Conservation (phyloP, 1,139 yeast genomes). For the Saccharomyces hybrid region DNA sequence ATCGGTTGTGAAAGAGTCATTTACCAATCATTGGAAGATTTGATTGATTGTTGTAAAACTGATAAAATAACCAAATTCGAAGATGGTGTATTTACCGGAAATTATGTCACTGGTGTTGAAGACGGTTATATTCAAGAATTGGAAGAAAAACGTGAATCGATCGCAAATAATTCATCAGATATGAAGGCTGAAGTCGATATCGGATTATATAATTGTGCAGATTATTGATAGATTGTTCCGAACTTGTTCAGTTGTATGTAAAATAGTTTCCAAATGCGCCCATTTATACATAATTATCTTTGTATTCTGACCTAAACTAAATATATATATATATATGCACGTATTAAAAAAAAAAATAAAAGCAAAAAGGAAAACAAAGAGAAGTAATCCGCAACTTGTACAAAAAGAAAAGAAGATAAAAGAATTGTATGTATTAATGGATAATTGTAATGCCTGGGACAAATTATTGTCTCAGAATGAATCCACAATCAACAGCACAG, state of each 20-base stretch:
- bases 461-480: background rate
- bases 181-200: constrained; percentile 88
- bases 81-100: constrained; percentile 96
- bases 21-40: constrained; percentile 78
- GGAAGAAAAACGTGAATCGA: constrained; percentile 58
- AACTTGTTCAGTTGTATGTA: background rate
- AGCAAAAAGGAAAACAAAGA: background rate
- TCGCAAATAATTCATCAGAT: constrained; percentile 34
- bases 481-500: background rate
- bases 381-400: background rate
- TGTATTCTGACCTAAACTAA: background rate
- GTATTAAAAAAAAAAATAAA: background rate
- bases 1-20: constrained; percentile 90
- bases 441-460: constrained; percentile 5
- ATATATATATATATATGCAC: background rate
- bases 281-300: background rate
- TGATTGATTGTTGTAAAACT: constrained; percentile 68
- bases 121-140: constrained; percentile 73
- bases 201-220: constrained; percentile 84
- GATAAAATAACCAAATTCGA: constrained; percentile 53
- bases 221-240: constrained; percentile 36
- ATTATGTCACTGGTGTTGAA: constrained; percentile 87
- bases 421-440: background rate
- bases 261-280: background rate
- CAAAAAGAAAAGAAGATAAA: background rate